Evolutionary conservation across 164 flowering plant species (phyloP).

Genomic region (Taxillus chinensis): DNA sequence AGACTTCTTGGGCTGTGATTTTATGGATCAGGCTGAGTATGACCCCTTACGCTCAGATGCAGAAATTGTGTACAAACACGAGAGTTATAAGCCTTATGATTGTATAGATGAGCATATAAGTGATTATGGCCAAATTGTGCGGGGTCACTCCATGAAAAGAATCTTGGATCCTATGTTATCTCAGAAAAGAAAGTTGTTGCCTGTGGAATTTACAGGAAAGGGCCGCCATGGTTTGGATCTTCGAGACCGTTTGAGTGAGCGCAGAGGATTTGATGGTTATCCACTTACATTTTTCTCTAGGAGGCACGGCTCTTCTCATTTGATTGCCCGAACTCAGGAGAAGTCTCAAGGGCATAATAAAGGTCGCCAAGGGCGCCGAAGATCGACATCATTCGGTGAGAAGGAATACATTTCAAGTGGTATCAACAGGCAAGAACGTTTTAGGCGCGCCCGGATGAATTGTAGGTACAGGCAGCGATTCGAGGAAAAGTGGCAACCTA

Average conservation of each 20-base stretch:
- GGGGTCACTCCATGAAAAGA: conserved; percentile 19
- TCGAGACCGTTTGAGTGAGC: conserved; percentile 33
- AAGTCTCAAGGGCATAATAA: conserved; percentile 12
- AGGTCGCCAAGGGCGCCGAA: conserved; percentile 14
- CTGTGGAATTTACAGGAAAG: conserved; percentile 12
- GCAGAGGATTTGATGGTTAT: conserved; percentile 20
- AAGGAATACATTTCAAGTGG: conserved; percentile 7
- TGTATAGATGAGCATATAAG: conserved; percentile 14
- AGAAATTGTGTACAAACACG: conserved; percentile 19
- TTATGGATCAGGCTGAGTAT: conserved; percentile 19
- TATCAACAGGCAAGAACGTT: conserved; percentile 3
- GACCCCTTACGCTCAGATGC: conserved; percentile 22
- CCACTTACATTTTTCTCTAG: conserved; percentile 10
- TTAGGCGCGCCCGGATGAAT: conserved; percentile 12
- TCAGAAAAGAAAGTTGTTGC: conserved; percentile 22
- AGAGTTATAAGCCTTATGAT: conserved; percentile 16
- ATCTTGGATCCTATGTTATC: conserved; percentile 17
- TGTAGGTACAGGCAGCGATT: conserved; percentile 14
- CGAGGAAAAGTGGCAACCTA: conserved; percentile 18
- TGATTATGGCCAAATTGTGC: conserved; percentile 11
- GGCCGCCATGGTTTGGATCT: conserved; percentile 28
- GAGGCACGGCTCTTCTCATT: conserved; percentile 15
- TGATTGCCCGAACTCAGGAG: conserved; percentile 12
- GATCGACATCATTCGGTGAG: conserved; percentile 21
- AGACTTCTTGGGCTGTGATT: conserved; percentile 29